Percentiles rank a stretch among this genome's conserved stretches.
phyloP scores from a whole-genome alignment of 441 rosid genomes.

The Codiaeum variegatum region DNA sequence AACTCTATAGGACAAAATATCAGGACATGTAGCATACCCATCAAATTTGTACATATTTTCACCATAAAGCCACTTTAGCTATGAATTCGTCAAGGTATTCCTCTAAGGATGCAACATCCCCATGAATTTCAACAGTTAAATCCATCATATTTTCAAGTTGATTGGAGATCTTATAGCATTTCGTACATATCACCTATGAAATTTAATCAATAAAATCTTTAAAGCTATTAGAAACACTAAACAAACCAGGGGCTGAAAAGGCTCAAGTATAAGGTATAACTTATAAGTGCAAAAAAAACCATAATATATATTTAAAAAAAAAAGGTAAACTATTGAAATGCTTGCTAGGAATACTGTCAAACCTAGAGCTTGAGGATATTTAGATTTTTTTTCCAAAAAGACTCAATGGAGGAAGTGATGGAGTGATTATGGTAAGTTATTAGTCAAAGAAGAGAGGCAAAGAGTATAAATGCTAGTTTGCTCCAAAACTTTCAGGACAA shows the following conservation, averaged over 20 bases:
- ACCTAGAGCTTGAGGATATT: neutral
- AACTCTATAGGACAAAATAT: neutral
- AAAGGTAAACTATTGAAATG: too few species aligned
- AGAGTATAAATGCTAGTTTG: constrained; percentile 42
- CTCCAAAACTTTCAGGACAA: constrained; percentile 39
- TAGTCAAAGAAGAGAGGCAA: constrained; percentile 27
- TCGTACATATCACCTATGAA: constrained; percentile 73
- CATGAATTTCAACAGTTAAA: constrained; percentile 91
- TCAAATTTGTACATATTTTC: constrained; percentile 98
- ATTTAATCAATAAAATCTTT: constrained; percentile 8
- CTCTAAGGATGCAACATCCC: constrained; percentile 84
- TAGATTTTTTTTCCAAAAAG: too few species aligned
- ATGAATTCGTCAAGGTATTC: constrained; percentile 92
- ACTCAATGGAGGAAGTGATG: constrained; percentile 21
- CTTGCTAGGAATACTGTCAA: neutral
- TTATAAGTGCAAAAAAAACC: neutral
- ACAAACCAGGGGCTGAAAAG: neutral
- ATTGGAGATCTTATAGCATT: constrained; percentile 66
- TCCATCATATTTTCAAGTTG: constrained; percentile 98
- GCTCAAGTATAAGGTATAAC: neutral
- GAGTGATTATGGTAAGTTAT: neutral
- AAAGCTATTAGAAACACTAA: constrained; percentile 15
- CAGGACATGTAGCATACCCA: constrained; percentile 43
- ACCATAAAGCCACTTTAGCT: constrained; percentile 72
- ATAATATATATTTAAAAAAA: too few species aligned